Evolutionary conservation across 495 filamentous ascomycete species (phyloP), one percentile per base, ranked within the genome.

Genomic region (Talaromyces trachyspermus): DNA sequence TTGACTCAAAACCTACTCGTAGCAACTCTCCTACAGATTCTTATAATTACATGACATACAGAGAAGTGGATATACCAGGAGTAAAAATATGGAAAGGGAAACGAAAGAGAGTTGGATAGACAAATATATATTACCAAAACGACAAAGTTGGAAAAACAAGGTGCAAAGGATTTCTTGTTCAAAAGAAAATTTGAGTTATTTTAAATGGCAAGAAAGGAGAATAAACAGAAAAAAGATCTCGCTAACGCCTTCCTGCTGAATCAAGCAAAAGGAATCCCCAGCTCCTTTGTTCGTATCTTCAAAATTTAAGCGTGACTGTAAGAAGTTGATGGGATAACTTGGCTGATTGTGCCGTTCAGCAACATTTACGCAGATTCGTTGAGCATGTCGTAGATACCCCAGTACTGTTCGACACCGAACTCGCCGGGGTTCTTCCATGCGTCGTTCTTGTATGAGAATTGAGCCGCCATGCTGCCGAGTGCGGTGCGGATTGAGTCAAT

Each of bases 401-500:
- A 95, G 71, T 72, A 65, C 61, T 78, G 77, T 85, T 97, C 91
- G 51, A 91, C 88, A 44, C 69, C 64, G 66, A 79, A 87, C 20
- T 62, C 57, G 48, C 85, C 88, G 36, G 72, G 61, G 22, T 63
- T 43, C 81, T 95, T 97, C 91, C 91, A 97, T 50, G 54, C 36
- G 63, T 97, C 91, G 53, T 94, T 72, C 54, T 69, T 67, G 68
- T 75, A 94, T 41, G 81, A 85, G 79, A 95, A 90, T 71, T 94
- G 80, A 63, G 84, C 78, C 48, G 76, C 75, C 61, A 76, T 70
- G 54, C 63, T 61, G 32, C 78, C 78, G 48, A 79, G 80, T 20
- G 64, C 55, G 49, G 68, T 56, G 50, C 71, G 54, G 53, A 95
- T 88, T 23, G 71, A 68, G 48, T 71, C 54, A 60, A 96, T 74